Percentiles rank a stretch among this genome's conserved stretches.
These are phyloP conservation scores for Fraxinus nigra DNA, from an alignment of 305 asterid genomes.

Conservation along the genomic window DNA sequence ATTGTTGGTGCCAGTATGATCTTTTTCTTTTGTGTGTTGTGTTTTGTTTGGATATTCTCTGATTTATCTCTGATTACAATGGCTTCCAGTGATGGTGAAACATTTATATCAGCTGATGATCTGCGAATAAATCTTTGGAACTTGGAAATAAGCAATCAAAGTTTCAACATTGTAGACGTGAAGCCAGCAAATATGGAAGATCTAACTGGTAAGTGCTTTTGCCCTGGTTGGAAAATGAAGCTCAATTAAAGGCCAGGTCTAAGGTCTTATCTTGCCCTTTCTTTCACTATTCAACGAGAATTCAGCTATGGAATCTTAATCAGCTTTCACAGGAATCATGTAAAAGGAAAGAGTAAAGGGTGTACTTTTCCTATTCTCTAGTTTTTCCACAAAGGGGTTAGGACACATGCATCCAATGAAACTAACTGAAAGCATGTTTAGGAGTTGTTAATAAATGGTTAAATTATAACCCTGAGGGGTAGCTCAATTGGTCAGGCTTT, in stretches of 20 bases:
- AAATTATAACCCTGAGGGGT: background rate
- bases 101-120: slow-evolving; percentile 98
- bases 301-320: background rate
- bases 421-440: background rate
- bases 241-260: background rate
- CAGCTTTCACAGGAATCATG: background rate
- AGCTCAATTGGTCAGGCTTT: too few species aligned
- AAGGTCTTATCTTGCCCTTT: background rate
- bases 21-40: slow-evolving; percentile 14
- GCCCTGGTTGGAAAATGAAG: background rate
- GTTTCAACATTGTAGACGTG: slow-evolving; percentile 97
- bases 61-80: slow-evolving; percentile 18
- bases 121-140: slow-evolving; percentile 97
- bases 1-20: background rate
- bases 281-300: background rate
- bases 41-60: slow-evolving; percentile 2
- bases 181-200: slow-evolving; percentile 99
- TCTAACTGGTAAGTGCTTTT: slow-evolving; percentile 64
- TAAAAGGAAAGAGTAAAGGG: background rate
- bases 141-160: slow-evolving; percentile 95
- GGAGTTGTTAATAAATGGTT: background rate
- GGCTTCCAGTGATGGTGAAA: slow-evolving; percentile 84
- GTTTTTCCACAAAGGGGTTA: background rate
- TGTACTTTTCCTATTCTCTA: background rate
- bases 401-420: background rate